A percentile compares a stretch with the other conserved stretches of the same genome.
These are phyloP conservation scores for Lumnitzera racemosa DNA, from an alignment of 345 rosid species.

Conservation along the genomic window DNA sequence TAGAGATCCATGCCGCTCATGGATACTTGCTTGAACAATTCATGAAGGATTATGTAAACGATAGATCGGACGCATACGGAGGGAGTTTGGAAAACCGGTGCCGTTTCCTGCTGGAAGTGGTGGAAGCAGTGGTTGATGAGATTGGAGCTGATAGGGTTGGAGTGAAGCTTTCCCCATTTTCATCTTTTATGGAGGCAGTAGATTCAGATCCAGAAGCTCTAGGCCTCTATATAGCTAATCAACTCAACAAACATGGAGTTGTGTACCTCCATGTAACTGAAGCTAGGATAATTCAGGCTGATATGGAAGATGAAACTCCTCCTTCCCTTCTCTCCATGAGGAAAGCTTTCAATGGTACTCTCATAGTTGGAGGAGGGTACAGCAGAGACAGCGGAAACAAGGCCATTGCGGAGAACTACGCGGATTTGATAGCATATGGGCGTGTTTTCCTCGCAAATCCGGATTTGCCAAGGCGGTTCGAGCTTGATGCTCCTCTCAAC, in stretches of 20 bases:
- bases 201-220: conserved; percentile 25
- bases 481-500: conserved; percentile 15
- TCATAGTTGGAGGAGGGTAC: conserved; percentile 16
- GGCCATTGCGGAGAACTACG: conserved; percentile 7
- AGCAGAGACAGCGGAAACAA: conserved; percentile 10
- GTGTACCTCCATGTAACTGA: conserved; percentile 12
- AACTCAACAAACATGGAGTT: conserved; percentile 11
- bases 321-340: conserved; percentile 4
- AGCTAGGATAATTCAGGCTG: conserved; percentile 8
- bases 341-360: conserved; percentile 4
- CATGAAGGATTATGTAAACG: conserved; percentile 34
- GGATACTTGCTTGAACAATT: conserved; percentile 43
- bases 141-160: conserved; percentile 15
- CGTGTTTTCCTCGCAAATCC: conserved; percentile 16
- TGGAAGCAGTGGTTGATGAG: conserved; percentile 11
- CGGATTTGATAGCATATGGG: conserved; percentile 15
- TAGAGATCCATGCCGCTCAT: conserved; percentile 26
- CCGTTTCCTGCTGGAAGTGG: conserved; percentile 14
- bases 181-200: conserved; percentile 10
- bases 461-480: conserved; percentile 17
- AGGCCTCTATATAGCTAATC: conserved; percentile 16
- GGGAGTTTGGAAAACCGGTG: conserved; percentile 19
- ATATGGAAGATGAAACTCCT: conserved; percentile 4
- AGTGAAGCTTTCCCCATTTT: conserved; percentile 18
- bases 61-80: conserved; percentile 29